Conservation (phyloP, 352 stramenopile species). For the Globisporangium ultimum region DNA sequence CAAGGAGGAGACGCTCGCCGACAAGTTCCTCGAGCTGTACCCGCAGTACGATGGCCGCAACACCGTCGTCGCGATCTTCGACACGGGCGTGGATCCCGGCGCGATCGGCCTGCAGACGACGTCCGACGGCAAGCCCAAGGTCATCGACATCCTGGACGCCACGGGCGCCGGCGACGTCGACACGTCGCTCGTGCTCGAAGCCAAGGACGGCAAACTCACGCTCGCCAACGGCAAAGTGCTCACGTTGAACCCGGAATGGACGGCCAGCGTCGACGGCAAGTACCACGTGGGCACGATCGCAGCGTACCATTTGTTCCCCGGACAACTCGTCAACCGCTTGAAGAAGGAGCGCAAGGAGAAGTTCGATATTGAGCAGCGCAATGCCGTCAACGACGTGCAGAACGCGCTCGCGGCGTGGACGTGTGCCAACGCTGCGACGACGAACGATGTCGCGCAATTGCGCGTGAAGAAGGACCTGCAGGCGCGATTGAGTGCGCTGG, state of each 20-base stretch:
- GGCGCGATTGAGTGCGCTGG: conserved; percentile 59
- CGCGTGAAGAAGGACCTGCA: conserved; percentile 83
- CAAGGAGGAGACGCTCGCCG: conserved; percentile 90
- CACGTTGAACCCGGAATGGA: conserved; percentile 76
- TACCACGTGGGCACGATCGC: conserved; percentile 85
- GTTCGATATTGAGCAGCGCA: conserved; percentile 68
- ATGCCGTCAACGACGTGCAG: conserved; percentile 66
- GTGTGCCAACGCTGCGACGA: conserved; percentile 64
- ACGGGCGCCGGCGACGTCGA: conserved; percentile 93
- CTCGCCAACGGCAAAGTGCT: conserved; percentile 47
- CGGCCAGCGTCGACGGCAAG: conserved; percentile 43
- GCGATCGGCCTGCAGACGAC: conserved; percentile 86
- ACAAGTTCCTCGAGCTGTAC: conserved; percentile 72
- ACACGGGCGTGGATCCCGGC: conserved; percentile 94
- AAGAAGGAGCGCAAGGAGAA: conserved; percentile 83
- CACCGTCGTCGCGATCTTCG: conserved; percentile 93
- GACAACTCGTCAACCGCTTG: conserved; percentile 57
- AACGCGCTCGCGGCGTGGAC: conserved; percentile 54
- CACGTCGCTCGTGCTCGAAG: conserved; percentile 60
- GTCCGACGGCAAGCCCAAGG: conserved; percentile 87
- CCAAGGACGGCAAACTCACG: conserved; percentile 45
- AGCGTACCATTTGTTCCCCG: conserved; percentile 89
- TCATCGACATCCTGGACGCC: conserved; percentile 95
- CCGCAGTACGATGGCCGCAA: conserved; percentile 89
- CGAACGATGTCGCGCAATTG: conserved; percentile 38